A percentile compares a stretch with the other conserved stretches of the same genome.
Evolutionary conservation across 495 filamentous ascomycete genomes (phyloP).

Genomic region (Sporormia fimetaria): DNA sequence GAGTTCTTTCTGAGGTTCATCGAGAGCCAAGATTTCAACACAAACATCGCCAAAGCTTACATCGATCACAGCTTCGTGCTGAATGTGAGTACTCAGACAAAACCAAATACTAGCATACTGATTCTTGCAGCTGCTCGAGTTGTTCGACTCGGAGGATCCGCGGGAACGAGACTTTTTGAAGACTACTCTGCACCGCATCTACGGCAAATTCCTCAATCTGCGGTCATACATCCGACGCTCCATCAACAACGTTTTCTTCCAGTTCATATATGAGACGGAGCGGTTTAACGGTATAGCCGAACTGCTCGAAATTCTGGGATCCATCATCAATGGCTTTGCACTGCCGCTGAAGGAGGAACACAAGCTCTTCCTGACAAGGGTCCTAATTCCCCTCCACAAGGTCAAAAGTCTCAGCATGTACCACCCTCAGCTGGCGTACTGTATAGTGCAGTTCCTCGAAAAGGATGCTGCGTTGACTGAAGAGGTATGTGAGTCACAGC

Average conservation of each 20-base stretch:
- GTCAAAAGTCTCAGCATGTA: constrained; percentile 99
- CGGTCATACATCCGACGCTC: constrained; percentile 94
- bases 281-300: constrained; percentile 98
- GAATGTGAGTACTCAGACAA: constrained; percentile 43
- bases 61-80: constrained; percentile 98
- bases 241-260: constrained; percentile 99
- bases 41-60: constrained; percentile 97
- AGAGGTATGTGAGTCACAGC: constrained; percentile 50
- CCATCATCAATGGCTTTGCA: constrained; percentile 98
- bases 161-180: constrained; percentile 96
- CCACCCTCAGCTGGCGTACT: constrained; percentile 95
- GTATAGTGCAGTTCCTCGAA: constrained; percentile 97
- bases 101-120: neutral
- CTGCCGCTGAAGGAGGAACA: constrained; percentile 97
- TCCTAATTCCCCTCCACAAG: constrained; percentile 90
- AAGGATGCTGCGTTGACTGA: constrained; percentile 96
- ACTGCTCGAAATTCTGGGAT: constrained; percentile 89
- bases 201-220: constrained; percentile 97
- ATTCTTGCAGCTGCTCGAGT: constrained; percentile 61
- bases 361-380: constrained; percentile 92
- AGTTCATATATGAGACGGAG: constrained; percentile 98
- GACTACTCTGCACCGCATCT: constrained; percentile 95
- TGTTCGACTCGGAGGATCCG: constrained; percentile 98
- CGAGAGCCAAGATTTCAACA: constrained; percentile 99
- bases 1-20: constrained; percentile 99